Base-by-base conservation (phyloP, 176 grass and related monocot genomes). In the Elaeis guineensis region DNA sequence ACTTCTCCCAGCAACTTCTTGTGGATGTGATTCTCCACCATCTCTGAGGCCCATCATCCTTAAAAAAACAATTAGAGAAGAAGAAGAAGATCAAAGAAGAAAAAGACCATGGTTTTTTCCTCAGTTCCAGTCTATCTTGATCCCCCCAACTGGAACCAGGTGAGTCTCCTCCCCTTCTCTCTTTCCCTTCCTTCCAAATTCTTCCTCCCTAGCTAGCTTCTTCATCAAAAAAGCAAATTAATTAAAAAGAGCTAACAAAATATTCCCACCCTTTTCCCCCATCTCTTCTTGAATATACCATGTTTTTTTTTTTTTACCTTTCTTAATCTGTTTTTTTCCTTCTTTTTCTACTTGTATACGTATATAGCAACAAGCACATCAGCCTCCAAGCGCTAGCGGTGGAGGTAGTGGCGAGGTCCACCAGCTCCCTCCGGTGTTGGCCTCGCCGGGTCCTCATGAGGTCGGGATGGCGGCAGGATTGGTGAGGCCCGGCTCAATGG, bases 101-200 rank as follows among this genome's bases (percentile, higher is more conserved):
- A 16, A 49, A 49, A 59, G 75, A 74, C 51, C 72, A 99, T 99
- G 94, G 88, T 92, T 61, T 99, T 99, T 66, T 86, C 94, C 52
- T 99, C 94, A 39, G 72, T 93, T 63, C 82, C 88, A 35, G 74
- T 86, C 67, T 93, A 86, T 84, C 77, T 83, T 62, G 94, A 99
- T 32, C 88, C 88, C 62, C 88, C 80, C 35, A 93, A 77, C 76
- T 99, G 94, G 94, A 83, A 69, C 57, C 94, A 99, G 94, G 94
- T 98, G 76, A 69, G 32, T 30, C 51, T 65, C 49, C n/a, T 51
- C 60, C 30, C 57, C 21, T 72, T 35, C 60, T 58, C 25, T 44
- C 35, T 44, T 44, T 44, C 35, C 35, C 35, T 44, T 44, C 35
- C 35, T 44, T 14, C 35, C 35, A 44, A 44, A 44, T 2, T 44